Base-by-base conservation (phyloP, 768 basidiomycete species). In the Pleurotus tuber-regium region DNA sequence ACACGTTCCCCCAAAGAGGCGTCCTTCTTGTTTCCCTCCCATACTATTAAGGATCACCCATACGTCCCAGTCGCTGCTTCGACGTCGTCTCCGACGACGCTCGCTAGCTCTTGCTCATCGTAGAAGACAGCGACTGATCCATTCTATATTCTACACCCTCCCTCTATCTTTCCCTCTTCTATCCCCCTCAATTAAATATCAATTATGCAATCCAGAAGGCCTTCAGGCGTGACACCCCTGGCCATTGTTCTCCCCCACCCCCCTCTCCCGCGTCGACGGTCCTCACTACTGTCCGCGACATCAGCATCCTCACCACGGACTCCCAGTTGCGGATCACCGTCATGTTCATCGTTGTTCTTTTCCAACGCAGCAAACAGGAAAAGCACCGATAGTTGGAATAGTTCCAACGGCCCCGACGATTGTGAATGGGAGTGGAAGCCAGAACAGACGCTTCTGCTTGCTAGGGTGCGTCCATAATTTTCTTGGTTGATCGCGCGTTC, bases 371-470 rank as follows among this genome's bases (percentile, higher is more conserved):
- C 69, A 53, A 76, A 83, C 69, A 71, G 89, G 57, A 86, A 84
- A 66, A 89, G 87, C 66, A 83, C 84, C 1, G 87, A 89, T 66
- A 90, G 88, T 65, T 90, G 89, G 89, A 87, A 85, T 66, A 88
- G 86, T 60, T 91, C 89, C 18, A 89, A 82, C 55, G 73, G 75
- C 58, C 80, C 79, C 54, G 72, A 74, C n/a, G 74, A 74, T 6
- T 82, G 84, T 55, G 87, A 87, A 36, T 80, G 70, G 52, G 86
- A 87, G 48, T 92, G 89, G 89, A 86, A 78, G 61, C 76, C 78
- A 38, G 89, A 92, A 46, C 85, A 91, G 55, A 70, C 83, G 51
- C 71, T 80, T 53, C 68, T 92, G 11, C 77, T 91, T 39, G 70
- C 79, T 52, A 75, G 87, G 66, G 89, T 89, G 58, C 35, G 80